Evolutionary conservation across 441 rosid species (phyloP).

Genomic region (Euphorbia celastroides): DNA sequence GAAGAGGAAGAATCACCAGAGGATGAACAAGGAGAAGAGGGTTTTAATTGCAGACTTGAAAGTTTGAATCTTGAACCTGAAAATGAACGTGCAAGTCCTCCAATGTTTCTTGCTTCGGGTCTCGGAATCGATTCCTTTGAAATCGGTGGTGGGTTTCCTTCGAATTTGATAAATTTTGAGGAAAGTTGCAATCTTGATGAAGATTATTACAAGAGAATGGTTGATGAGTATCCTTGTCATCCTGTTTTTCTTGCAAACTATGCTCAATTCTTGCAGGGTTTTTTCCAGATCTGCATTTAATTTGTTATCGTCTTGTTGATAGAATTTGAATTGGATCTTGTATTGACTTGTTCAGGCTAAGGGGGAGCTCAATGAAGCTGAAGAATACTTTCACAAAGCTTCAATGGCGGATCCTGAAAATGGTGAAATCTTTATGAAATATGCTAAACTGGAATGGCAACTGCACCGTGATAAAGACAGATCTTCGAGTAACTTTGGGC

Average conservation of each 20-base stretch:
- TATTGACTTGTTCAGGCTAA: constrained; percentile 35
- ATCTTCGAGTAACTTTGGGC: constrained; percentile 58
- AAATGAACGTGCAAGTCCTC: constrained; percentile 47
- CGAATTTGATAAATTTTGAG: constrained; percentile 33
- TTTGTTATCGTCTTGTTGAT: not conserved
- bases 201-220: constrained; percentile 49
- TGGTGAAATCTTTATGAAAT: constrained; percentile 43
- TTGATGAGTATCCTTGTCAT: constrained; percentile 62
- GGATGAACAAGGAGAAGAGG: constrained; percentile 21
- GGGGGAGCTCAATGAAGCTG: constrained; percentile 71
- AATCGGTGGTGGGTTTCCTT: constrained; percentile 30
- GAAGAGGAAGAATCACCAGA: constrained; percentile 34
- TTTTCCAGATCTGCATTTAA: not conserved
- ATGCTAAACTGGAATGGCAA: constrained; percentile 71
- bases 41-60: not conserved
- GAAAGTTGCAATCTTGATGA: constrained; percentile 43
- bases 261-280: constrained; percentile 66
- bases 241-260: constrained; percentile 64
- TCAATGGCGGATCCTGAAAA: constrained; percentile 61
- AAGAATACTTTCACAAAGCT: constrained; percentile 63
- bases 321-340: not conserved
- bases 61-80: constrained; percentile 22
- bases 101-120: constrained; percentile 63
- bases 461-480: constrained; percentile 53
- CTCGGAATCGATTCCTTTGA: constrained; percentile 48